Base-by-base conservation (phyloP, 1,284 basidiomycete genomes). In the Rhizopogon hawkerae region DNA sequence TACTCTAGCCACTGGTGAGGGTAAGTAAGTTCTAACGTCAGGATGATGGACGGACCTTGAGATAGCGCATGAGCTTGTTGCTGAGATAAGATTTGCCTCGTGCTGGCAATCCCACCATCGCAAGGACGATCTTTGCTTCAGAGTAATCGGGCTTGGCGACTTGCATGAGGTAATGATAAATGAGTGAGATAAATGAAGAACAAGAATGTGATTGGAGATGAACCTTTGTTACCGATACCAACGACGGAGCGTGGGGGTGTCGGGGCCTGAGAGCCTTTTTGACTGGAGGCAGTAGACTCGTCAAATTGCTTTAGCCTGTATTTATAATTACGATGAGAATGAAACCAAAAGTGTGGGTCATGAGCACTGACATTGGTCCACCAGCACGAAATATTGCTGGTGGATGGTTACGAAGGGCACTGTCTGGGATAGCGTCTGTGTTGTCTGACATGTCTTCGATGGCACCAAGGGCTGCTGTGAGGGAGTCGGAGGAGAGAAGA, bases 91-190 rank as follows among this genome's bases (percentile, higher is more conserved):
- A 89, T 67, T 92, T 92, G 18, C 89, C 89, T 38, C 89, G 72
- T 1, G 89, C 89, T 1, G 89, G 89, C 35, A 92, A 65, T 18
- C 89, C 89, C 58, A 93, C 95, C 92, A 98, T 98, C 3, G 95
- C 95, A 4, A 98, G 82, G 6, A 99, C 93, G 58, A 99, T 97
- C 78, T 98, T 98, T 42, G 91, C 91, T 61, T 97, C 93, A 3
- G 92, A 95, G 60, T 98, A 98, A 64, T 98, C 96, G 3, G 96
- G 95, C 68, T 95, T 96, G 48, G 89, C 88, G 37, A 95, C 92
- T 89, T 56, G 23, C 16, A 33, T 33, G 16, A 13, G 5, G 13
- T 2, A 43, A n/a, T 43, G 16, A 31, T 33, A 7, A 46, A 23
- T 3, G 38, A 18, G 54, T 23, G 44, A 16, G 39, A n/a, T 31